A percentile compares a stretch with the other conserved stretches of the same genome.
Evolutionary conservation across 208 protist genomes (phyloP).

Genomic region (Trypanosomatidae sp.): DNA sequence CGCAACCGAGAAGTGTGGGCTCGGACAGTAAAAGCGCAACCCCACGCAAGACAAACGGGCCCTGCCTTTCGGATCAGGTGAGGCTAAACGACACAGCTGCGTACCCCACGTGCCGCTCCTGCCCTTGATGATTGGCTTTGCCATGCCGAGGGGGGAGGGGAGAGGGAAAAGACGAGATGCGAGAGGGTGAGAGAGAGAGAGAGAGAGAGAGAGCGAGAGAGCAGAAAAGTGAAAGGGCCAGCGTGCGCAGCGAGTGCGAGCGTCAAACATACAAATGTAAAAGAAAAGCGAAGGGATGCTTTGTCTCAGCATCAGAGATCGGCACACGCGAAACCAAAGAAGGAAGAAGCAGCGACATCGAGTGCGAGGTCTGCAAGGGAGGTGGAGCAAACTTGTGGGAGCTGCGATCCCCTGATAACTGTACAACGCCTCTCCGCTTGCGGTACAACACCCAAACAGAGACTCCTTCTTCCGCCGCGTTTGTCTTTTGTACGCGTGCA

Average conservation of each 20-base stretch:
- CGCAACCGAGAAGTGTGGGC: slow-evolving; percentile 1
- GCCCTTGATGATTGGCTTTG: neutral
- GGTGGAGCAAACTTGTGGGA: neutral
- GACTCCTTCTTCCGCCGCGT: neutral
- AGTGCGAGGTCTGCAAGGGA: neutral
- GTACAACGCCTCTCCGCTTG: neutral
- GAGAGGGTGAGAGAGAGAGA: neutral
- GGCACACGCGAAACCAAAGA: neutral
- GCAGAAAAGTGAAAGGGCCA: neutral
- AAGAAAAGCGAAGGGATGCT: neutral
- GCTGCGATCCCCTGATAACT: neutral
- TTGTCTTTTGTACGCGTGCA: neutral
- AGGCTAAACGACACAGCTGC: neutral
- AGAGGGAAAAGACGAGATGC: neutral
- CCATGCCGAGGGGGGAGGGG: neutral
- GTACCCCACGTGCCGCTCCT: neutral
- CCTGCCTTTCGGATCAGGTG: neutral
- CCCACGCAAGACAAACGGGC: neutral
- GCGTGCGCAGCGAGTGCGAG: neutral
- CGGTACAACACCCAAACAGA: neutral
- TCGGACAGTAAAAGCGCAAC: neutral
- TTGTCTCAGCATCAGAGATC: neutral
- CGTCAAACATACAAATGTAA: neutral
- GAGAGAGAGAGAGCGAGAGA: neutral
- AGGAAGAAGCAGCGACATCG: neutral